These are phyloP conservation scores for Tuber indicum DNA, from an alignment of 495 filamentous ascomycete species.

Conservation along the genomic window DNA sequence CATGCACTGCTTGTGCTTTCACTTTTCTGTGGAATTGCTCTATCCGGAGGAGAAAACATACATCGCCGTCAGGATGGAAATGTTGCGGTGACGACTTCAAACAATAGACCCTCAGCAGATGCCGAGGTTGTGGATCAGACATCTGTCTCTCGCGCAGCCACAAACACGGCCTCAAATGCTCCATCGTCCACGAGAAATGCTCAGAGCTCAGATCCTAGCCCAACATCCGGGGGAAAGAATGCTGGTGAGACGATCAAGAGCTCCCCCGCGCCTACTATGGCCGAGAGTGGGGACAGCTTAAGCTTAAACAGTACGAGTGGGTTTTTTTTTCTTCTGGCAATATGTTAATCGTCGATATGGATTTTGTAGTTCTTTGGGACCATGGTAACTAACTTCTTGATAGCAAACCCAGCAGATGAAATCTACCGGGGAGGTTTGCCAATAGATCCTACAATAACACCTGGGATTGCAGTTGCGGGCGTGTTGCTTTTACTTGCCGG, in stretches of 20 bases:
- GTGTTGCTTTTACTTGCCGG: slow-evolving; percentile 68
- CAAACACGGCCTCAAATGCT: neutral
- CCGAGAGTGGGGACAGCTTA: slow-evolving; percentile 10
- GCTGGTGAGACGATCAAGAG: neutral
- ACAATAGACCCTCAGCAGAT: slow-evolving; percentile 5
- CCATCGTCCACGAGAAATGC: neutral
- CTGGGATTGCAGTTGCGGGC: slow-evolving; percentile 71
- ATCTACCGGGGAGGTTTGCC: slow-evolving; percentile 51
- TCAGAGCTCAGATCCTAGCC: neutral
- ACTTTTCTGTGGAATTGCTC: slow-evolving; percentile 24
- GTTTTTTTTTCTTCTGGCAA: neutral
- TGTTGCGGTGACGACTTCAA: slow-evolving; percentile 6
- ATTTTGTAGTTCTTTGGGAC: neutral
- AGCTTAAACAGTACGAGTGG: slow-evolving; percentile 8
- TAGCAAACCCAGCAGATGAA: slow-evolving; percentile 18
- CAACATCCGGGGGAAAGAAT: neutral
- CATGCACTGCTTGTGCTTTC: slow-evolving; percentile 32
- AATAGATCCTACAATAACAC: slow-evolving; percentile 66
- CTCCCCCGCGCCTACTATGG: slow-evolving; percentile 15
- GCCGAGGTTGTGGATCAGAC: neutral
- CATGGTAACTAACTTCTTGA: slow-evolving; percentile 8
- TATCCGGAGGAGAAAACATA: slow-evolving; percentile 20
- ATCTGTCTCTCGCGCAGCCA: neutral
- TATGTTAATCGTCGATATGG: neutral
- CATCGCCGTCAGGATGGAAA: slow-evolving; percentile 20